Conservation (phyloP, 1,139 yeast genomes). For the Citeromyces siamensis region DNA sequence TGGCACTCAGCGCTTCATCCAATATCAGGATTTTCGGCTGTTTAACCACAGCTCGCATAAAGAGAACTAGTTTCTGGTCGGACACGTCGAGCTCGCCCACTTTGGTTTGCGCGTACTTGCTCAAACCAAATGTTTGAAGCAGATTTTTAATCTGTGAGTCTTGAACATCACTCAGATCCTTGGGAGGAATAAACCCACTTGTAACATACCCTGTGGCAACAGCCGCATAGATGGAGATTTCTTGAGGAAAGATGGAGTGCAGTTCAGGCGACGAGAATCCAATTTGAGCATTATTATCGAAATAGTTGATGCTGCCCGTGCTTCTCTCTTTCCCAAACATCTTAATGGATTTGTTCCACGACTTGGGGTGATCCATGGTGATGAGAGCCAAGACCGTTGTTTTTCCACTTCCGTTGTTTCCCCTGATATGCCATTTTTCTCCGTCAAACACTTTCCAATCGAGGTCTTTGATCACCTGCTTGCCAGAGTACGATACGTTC, state of each 20-base stretch:
- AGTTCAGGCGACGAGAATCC: constrained; percentile 91
- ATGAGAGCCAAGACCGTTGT: constrained; percentile 74
- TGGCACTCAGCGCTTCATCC: constrained; percentile 90
- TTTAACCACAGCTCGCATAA: constrained; percentile 65
- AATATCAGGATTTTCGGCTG: constrained; percentile 67
- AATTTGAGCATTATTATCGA: constrained; percentile 65
- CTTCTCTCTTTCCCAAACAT: constrained; percentile 58
- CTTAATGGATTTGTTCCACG: constrained; percentile 67
- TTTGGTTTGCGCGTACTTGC: constrained; percentile 20
- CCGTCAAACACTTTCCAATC: constrained; percentile 59
- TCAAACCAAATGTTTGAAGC: constrained; percentile 21
- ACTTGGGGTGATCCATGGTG: constrained; percentile 94
- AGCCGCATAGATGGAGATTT: constrained; percentile 39
- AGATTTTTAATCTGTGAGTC: constrained; percentile 20
- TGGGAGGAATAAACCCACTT: constrained; percentile 41
- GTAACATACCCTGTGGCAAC: constrained; percentile 66
- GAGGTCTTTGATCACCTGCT: constrained; percentile 45
- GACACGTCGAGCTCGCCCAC: constrained; percentile 52
- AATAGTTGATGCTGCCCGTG: constrained; percentile 68
- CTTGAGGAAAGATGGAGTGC: constrained; percentile 67
- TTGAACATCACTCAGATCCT: constrained; percentile 23
- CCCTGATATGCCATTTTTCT: constrained; percentile 80
- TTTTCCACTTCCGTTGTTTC: constrained; percentile 89
- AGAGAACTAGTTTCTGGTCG: constrained; percentile 68
- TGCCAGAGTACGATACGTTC: constrained; percentile 53